These are phyloP conservation scores for Skeletonema costatum DNA, from an alignment of 108 stramenopile genomes.

Conservation along the genomic window DNA sequence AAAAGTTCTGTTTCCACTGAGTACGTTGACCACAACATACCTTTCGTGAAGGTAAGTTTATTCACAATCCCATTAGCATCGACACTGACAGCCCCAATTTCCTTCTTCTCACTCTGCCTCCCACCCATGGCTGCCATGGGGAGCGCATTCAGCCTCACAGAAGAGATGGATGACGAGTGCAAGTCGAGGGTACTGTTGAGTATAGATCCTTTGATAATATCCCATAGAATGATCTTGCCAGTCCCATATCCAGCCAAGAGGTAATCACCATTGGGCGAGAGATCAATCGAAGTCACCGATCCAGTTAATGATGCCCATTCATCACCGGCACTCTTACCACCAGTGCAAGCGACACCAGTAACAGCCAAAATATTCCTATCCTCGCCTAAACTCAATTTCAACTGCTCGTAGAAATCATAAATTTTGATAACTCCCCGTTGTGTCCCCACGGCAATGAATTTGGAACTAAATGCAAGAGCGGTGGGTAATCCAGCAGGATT, in stretches of 20 bases:
- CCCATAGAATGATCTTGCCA: conserved; percentile 84
- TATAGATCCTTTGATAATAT: conserved; percentile 68
- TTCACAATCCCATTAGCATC: conserved; percentile 90
- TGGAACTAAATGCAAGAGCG: conserved; percentile 74
- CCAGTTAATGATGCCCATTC: conserved; percentile 18
- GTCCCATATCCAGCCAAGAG: conserved; percentile 75
- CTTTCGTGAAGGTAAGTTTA: conserved; percentile 74
- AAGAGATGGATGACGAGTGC: conserved; percentile 63
- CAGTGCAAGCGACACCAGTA: conserved; percentile 1
- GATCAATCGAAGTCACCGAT: conserved; percentile 80
- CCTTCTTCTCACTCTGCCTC: conserved; percentile 18
- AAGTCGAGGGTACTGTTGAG: conserved; percentile 57
- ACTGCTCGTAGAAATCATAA: conserved; percentile 89
- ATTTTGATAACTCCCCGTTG: conserved; percentile 73
- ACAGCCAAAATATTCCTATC: not conserved
- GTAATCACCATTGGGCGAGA: conserved; percentile 67
- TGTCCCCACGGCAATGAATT: conserved; percentile 90
- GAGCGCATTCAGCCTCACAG: conserved; percentile 54
- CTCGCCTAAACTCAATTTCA: conserved; percentile 64
- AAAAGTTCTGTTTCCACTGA: conserved; percentile 86
- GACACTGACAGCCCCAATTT: conserved; percentile 70
- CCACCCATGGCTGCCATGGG: conserved; percentile 1
- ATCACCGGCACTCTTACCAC: conserved; percentile 7
- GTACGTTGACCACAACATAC: conserved; percentile 74
- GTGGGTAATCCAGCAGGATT: conserved; percentile 62